These are phyloP conservation scores for Cardamine occulta DNA, from an alignment of 345 rosid species.

Conservation along the genomic window DNA sequence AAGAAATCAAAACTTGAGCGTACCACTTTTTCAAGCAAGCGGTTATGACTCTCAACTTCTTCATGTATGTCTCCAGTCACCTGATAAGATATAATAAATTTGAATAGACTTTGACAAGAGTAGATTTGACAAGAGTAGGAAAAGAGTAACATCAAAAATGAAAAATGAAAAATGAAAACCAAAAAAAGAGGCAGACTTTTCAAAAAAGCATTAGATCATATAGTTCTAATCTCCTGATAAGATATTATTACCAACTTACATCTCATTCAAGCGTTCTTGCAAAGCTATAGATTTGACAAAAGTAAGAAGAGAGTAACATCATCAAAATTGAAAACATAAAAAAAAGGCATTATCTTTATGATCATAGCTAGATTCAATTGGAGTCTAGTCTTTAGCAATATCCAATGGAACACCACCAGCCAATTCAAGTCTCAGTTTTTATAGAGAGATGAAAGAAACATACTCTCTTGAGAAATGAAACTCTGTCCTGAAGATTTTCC, in stretches of 20 bases:
- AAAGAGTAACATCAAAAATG: not conserved
- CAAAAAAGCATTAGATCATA: not conserved
- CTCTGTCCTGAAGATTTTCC: slow-evolving; percentile 71
- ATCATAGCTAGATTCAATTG: not conserved
- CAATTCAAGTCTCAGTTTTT: not conserved
- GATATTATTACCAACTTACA: not conserved
- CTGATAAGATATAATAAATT: slow-evolving; percentile 44
- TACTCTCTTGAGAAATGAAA: slow-evolving; percentile 73
- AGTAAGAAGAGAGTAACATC: not conserved
- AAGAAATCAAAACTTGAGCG: slow-evolving; percentile 19
- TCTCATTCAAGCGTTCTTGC: not conserved
- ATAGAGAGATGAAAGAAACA: slow-evolving; percentile 18
- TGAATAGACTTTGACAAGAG: not conserved
- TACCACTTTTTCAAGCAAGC: slow-evolving; percentile 75
- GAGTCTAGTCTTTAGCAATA: slow-evolving; percentile 9
- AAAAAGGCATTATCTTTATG: not conserved
- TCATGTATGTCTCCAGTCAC: slow-evolving; percentile 87
- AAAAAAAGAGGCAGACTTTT: not conserved
- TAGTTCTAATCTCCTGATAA: slow-evolving; percentile 64
- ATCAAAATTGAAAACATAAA: not conserved
- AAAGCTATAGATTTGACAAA: not conserved
- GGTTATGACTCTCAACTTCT: slow-evolving; percentile 90
- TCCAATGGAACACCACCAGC: not conserved
- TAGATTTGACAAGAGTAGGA: slow-evolving; percentile 9
- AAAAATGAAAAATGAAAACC: not conserved